phyloP scores from a whole-genome alignment of 345 rosid genomes.

The Alliaria petiolata region DNA sequence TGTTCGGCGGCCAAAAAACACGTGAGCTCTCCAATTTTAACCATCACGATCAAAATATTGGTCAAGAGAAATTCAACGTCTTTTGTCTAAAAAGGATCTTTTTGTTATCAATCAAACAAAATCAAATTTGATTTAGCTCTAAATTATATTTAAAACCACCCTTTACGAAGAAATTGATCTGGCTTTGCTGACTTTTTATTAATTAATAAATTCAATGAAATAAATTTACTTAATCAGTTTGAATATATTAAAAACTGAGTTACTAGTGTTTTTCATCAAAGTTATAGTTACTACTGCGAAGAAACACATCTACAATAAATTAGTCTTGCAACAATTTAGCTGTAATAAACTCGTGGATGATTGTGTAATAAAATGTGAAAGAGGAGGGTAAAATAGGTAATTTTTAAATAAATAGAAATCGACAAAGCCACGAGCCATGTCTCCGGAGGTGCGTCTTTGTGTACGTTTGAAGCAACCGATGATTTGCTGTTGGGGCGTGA shows the following conservation, averaged over 20 bases:
- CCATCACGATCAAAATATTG: background rate
- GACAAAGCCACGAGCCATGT: constrained; percentile 38
- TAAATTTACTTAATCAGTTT: too few relatives aligned
- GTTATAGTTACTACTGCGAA: too few relatives aligned
- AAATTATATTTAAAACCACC: too few relatives aligned
- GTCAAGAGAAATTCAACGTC: background rate
- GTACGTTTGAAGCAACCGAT: constrained; percentile 29
- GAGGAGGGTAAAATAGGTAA: background rate
- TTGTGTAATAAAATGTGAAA: background rate
- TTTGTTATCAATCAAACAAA: too few relatives aligned
- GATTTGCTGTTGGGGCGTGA: constrained; percentile 30
- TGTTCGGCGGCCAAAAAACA: background rate
- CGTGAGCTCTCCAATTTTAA: background rate
- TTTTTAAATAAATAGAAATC: background rate
- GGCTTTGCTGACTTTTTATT: too few relatives aligned
- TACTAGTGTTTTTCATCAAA: too few relatives aligned
- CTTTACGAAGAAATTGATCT: too few relatives aligned
- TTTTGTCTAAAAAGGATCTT: background rate
- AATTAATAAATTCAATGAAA: too few relatives aligned
- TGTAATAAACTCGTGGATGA: background rate
- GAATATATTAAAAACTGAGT: too few relatives aligned
- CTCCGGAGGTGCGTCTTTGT: constrained; percentile 29
- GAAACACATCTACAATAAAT: too few relatives aligned
- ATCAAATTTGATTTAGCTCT: too few relatives aligned
- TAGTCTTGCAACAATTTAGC: background rate